Evolutionary conservation across 345 rosid genomes (phyloP), one percentile per base, ranked within the genome.

Genomic region (Dipteronia dyeriana): DNA sequence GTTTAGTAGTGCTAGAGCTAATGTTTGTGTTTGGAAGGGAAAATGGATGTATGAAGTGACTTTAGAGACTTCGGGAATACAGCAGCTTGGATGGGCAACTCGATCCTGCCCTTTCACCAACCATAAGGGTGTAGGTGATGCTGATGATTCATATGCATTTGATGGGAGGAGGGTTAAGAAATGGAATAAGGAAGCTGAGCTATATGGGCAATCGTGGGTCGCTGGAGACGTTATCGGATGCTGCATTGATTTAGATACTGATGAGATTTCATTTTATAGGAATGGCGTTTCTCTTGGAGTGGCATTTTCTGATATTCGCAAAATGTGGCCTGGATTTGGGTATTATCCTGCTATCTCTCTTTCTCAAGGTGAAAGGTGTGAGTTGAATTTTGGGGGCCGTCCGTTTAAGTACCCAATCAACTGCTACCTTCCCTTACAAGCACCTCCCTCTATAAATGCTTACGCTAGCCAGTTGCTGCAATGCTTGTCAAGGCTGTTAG

Each of bases 1-100:
- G 77, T 96, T 96, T 80, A 94, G 99, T 75, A 92, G 98, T 19
- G 85, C 81, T 53, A 92, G 97, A 87, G 95, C 97, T 64, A 96
- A 96, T 86, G 87, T 84, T 73, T 89, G 86, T 84, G 91, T 91
- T 73, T 95, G 99, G 99, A 90, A 87, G 84, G 95, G 99, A 17
- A 95, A 90, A 85, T 95, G 99, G 98, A 93, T 95, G 99, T 95
- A 93, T 81, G 99, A 95, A 89, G 97, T 91, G 39, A 79, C 87
- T 64, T 87, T 96, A 61, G 99, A 94, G 85, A 94, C 98, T 79
- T 90, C 94, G n/a, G 98, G 98, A 56, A 85, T 94, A 64, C 99
- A 91, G 57, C 97, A 91, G 80, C 92, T 96, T 75, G 99, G 99
- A 39, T 96, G 99, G 99, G 98, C 98, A 19, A 94, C 97, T 29